Conservation (phyloP, 768 basidiomycete species). For the Dentipellis fragilis region DNA sequence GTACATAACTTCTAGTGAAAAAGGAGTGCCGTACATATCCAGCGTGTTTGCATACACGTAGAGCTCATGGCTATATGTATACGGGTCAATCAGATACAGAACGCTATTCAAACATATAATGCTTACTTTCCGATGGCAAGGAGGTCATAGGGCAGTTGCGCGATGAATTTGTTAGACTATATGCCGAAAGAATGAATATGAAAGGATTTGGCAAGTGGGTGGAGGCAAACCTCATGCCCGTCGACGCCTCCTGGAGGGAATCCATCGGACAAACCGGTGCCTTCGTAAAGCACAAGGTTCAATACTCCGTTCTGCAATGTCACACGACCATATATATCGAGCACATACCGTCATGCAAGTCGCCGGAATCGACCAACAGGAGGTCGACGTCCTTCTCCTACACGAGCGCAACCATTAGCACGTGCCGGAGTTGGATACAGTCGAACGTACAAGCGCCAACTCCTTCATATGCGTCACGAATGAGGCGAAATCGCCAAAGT, state of each 20-base stretch:
- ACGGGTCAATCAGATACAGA: not conserved
- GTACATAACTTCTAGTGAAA: not conserved
- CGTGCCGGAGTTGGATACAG: not conserved
- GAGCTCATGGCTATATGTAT: conserved; percentile 56
- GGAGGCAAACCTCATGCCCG: conserved; percentile 46
- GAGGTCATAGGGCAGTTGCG: conserved; percentile 68
- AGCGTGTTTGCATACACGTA: conserved; percentile 58
- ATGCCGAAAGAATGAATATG: not conserved
- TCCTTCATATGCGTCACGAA: conserved; percentile 79
- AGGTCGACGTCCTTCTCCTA: conserved; percentile 71
- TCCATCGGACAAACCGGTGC: conserved; percentile 72
- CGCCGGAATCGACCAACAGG: conserved; percentile 75
- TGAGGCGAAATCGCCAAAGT: conserved; percentile 79
- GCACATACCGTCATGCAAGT: conserved; percentile 53
- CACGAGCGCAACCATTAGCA: conserved; percentile 4
- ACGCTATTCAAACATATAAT: not conserved
- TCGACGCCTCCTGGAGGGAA: conserved; percentile 61
- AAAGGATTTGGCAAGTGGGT: too few relatives aligned
- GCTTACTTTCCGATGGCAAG: conserved; percentile 78
- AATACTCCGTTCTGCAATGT: not conserved
- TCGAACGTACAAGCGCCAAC: conserved; percentile 40
- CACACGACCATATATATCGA: not conserved
- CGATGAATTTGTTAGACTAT: conserved; percentile 65
- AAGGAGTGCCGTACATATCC: conserved; percentile 44
- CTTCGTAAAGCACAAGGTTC: conserved; percentile 20